Evolutionary conservation across 2,329 filamentous ascomycete genomes (phyloP).

Genomic region (Neonectria sp.): DNA sequence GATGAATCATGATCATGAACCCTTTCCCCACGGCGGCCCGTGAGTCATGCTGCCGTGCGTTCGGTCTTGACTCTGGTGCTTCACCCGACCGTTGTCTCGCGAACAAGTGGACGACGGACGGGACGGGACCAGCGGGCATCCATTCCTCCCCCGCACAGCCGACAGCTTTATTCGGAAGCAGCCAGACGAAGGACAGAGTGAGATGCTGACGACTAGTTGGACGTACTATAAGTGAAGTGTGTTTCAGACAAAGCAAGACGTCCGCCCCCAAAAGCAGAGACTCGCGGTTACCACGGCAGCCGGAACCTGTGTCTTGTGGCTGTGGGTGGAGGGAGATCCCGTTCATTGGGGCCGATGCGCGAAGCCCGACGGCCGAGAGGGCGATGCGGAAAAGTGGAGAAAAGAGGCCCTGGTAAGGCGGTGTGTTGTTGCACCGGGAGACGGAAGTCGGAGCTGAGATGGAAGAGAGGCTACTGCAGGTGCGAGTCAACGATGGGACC

Average conservation of each 20-base stretch:
- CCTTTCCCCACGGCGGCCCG: constrained; percentile 11
- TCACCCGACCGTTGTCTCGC: background rate
- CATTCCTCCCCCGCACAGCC: background rate
- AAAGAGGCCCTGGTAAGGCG: background rate
- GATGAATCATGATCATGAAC: constrained; percentile 4
- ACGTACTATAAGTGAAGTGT: background rate
- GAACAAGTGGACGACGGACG: background rate
- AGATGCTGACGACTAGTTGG: background rate
- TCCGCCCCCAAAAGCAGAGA: background rate
- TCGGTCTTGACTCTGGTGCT: too few relatives aligned
- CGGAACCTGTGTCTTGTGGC: background rate
- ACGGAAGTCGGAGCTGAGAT: background rate
- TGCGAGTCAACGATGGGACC: background rate
- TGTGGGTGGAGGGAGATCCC: background rate
- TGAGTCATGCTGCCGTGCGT: background rate
- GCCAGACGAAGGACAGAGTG: too few relatives aligned
- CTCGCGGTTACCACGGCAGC: constrained; percentile 22
- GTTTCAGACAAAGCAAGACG: background rate
- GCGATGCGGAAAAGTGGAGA: constrained; percentile 14
- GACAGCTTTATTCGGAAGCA: background rate
- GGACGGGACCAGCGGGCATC: background rate
- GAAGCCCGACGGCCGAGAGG: background rate
- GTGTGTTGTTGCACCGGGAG: constrained; percentile 1
- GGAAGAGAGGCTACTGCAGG: background rate
- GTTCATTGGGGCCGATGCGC: background rate